Percentiles rank a stretch among this genome's conserved stretches.
Evolutionary conservation across 129 eudicot genomes (phyloP).

Genomic region (Calendula officinalis): DNA sequence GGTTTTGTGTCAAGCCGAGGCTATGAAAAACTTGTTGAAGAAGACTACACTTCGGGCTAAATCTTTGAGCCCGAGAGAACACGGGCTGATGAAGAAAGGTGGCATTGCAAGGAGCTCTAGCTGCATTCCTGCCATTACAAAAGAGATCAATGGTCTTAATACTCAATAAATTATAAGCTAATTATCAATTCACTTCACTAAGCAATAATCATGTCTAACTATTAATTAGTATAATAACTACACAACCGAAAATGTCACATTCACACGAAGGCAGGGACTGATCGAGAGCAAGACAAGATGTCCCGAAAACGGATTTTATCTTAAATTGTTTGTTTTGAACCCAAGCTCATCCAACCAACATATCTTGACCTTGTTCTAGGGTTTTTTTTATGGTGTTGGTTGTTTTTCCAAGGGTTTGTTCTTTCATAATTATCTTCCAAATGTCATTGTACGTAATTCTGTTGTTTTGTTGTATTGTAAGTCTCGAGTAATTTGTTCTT

Average conservation of each 20-base stretch:
- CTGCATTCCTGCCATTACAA: slow-evolving; percentile 67
- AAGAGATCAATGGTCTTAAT: slow-evolving; percentile 37
- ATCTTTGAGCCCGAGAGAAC: slow-evolving; percentile 59
- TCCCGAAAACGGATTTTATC: slow-evolving; percentile 19
- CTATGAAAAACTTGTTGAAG: slow-evolving; percentile 73
- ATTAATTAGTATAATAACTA: slow-evolving; percentile 19
- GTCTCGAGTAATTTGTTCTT: slow-evolving; percentile 2
- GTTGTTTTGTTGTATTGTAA: slow-evolving; percentile 9
- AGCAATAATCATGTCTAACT: slow-evolving; percentile 17
- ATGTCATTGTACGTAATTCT: slow-evolving; percentile 25
- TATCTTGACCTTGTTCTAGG: slow-evolving; percentile 23
- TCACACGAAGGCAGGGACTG: background rate
- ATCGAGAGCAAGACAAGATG: slow-evolving; percentile 2
- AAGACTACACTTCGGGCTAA: slow-evolving; percentile 53
- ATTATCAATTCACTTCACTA: slow-evolving; percentile 1
- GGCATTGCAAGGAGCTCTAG: slow-evolving; percentile 78
- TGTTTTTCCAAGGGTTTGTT: slow-evolving; percentile 28
- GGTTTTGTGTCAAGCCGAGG: slow-evolving; percentile 68
- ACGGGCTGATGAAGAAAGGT: slow-evolving; percentile 39
- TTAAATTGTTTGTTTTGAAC: slow-evolving; percentile 9
- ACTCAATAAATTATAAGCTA: slow-evolving; percentile 5
- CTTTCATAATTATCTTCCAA: slow-evolving; percentile 16
- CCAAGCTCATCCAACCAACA: slow-evolving; percentile 27
- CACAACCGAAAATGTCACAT: background rate
- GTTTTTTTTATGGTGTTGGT: slow-evolving; percentile 30